Conservation (phyloP, 352 stramenopile genomes). For the Peronospora belbahrii region DNA sequence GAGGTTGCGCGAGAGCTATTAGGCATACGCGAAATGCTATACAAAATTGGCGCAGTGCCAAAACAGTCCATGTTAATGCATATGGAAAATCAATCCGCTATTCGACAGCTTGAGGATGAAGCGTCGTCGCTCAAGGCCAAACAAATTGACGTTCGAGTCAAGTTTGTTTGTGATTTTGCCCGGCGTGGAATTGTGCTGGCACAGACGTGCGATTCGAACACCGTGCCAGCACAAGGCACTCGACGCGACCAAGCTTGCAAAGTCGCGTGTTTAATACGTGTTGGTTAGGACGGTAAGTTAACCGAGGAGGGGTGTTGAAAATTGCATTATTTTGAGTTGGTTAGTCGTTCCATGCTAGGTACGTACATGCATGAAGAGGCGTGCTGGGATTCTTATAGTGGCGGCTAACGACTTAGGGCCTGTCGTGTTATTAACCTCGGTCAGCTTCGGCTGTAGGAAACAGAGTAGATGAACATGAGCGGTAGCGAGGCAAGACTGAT, state of each 20-base stretch:
- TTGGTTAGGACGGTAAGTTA: too few relatives aligned
- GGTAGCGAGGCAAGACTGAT: too few relatives aligned
- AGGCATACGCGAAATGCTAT: neutral
- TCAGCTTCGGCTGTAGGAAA: too few relatives aligned
- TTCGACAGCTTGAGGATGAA: neutral
- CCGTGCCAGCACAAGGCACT: neutral
- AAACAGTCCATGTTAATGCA: neutral
- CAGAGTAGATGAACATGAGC: too few relatives aligned
- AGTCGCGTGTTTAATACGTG: slow-evolving; percentile 13
- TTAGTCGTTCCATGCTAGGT: too few relatives aligned
- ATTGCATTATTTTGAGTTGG: too few relatives aligned
- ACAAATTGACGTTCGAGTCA: neutral
- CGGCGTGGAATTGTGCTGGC: neutral
- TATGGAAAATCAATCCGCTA: neutral
- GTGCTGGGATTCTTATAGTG: too few relatives aligned
- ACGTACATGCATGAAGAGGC: too few relatives aligned
- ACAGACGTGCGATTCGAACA: neutral
- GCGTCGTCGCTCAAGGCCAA: neutral
- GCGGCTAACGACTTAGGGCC: too few relatives aligned
- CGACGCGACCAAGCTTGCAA: neutral
- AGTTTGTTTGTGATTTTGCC: neutral
- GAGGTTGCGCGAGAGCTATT: neutral
- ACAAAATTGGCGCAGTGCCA: neutral
- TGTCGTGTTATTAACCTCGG: too few relatives aligned
- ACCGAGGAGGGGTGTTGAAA: too few relatives aligned